Percentiles rank a stretch among this genome's conserved stretches.
These are phyloP conservation scores for Amylostereum areolatum DNA, from an alignment of 1,284 basidiomycete genomes.

Conservation along the genomic window DNA sequence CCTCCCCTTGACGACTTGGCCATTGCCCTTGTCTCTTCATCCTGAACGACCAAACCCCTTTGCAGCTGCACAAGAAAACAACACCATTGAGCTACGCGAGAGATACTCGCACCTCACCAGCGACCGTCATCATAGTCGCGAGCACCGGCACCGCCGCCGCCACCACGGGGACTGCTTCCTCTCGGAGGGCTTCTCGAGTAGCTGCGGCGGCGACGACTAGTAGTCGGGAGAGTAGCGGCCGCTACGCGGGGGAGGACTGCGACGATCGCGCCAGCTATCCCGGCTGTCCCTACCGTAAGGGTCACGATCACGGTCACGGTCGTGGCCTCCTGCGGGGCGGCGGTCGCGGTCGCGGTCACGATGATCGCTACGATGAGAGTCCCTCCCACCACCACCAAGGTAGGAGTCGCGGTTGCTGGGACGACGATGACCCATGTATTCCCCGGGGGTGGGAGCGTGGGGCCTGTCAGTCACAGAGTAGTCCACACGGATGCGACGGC, in stretches of 20 bases:
- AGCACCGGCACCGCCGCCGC: slow-evolving; percentile 53
- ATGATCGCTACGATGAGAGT: slow-evolving; percentile 39
- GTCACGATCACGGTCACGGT: slow-evolving; percentile 42
- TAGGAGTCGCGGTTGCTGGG: slow-evolving; percentile 59
- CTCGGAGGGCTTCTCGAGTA: slow-evolving; percentile 75
- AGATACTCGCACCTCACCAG: background rate
- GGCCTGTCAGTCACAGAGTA: slow-evolving; percentile 92
- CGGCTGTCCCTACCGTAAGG: slow-evolving; percentile 33
- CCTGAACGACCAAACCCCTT: slow-evolving; percentile 13
- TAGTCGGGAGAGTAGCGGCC: slow-evolving; percentile 70
- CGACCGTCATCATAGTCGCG: slow-evolving; percentile 46
- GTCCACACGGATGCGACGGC: slow-evolving; percentile 93
- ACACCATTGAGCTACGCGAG: slow-evolving; percentile 12
- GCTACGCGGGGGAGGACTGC: slow-evolving; percentile 53
- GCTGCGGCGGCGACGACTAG: slow-evolving; percentile 56
- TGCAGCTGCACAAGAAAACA: slow-evolving; percentile 11
- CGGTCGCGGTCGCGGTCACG: slow-evolving; percentile 34
- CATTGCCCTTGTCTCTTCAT: slow-evolving; percentile 21
- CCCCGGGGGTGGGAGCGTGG: slow-evolving; percentile 94
- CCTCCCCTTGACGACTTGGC: slow-evolving; percentile 23
- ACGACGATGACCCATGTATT: slow-evolving; percentile 93
- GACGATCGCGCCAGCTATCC: slow-evolving; percentile 15
- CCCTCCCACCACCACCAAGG: slow-evolving; percentile 31
- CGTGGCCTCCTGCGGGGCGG: slow-evolving; percentile 43
- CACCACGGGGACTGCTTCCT: slow-evolving; percentile 62